These are phyloP conservation scores for Penicillium sp. DNA, from an alignment of 2,329 filamentous ascomycete species.

Conservation along the genomic window DNA sequence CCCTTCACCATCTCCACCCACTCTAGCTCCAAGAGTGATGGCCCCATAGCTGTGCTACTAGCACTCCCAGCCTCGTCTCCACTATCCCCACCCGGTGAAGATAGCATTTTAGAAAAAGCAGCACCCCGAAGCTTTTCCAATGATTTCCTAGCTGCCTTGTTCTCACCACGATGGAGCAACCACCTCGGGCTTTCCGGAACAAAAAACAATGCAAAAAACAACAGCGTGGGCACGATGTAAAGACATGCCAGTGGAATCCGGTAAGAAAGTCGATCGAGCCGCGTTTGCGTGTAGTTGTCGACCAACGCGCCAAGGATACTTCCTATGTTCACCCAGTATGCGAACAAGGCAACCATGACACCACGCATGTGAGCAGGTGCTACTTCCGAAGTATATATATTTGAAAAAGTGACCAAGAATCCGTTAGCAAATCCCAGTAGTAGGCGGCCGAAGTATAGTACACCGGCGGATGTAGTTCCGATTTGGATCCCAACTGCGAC, in stretches of 20 bases:
- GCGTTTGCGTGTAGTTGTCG: slow-evolving; percentile 25
- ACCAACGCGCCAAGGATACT: slow-evolving; percentile 13
- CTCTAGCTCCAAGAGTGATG: slow-evolving; percentile 8
- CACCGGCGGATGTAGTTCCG: slow-evolving; percentile 39
- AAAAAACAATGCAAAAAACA: slow-evolving; percentile 25
- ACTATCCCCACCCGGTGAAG: neutral
- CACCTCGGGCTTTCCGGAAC: slow-evolving; percentile 31
- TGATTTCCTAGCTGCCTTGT: slow-evolving; percentile 10
- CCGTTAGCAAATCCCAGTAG: slow-evolving; percentile 47
- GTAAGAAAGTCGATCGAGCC: slow-evolving; percentile 32
- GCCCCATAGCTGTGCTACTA: neutral
- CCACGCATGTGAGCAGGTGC: slow-evolving; percentile 51
- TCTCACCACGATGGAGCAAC: slow-evolving; percentile 23
- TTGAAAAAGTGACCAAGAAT: slow-evolving; percentile 49
- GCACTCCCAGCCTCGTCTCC: slow-evolving; percentile 1
- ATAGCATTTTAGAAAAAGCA: neutral
- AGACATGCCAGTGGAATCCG: slow-evolving; percentile 24
- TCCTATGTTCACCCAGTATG: slow-evolving; percentile 48
- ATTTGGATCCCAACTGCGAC: slow-evolving; percentile 49
- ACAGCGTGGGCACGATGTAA: slow-evolving; percentile 24
- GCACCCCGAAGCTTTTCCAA: slow-evolving; percentile 5
- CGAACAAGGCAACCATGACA: slow-evolving; percentile 51
- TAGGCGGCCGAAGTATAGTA: slow-evolving; percentile 50
- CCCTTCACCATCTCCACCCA: slow-evolving; percentile 14
- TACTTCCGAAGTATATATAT: slow-evolving; percentile 52